A percentile compares a stretch with the other conserved stretches of the same genome.
phyloP scores from a whole-genome alignment of 257 asterid species.

The Apocynum venetum region DNA sequence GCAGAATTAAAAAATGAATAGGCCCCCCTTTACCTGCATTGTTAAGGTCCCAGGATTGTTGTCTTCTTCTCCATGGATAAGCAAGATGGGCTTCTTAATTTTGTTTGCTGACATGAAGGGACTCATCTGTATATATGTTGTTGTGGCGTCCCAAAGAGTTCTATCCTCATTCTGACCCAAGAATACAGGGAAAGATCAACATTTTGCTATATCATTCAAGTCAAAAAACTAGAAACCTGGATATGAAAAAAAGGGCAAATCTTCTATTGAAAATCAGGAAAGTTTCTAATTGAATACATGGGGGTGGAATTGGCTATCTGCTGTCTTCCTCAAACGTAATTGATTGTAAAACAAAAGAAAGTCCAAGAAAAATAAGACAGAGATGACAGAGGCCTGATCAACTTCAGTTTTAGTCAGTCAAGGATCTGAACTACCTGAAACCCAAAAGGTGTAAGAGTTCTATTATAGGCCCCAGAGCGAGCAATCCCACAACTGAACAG shows the following conservation, averaged over 20 bases:
- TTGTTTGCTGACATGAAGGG: slow-evolving; percentile 93
- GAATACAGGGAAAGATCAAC: background rate
- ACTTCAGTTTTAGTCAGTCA: background rate
- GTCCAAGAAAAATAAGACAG: background rate
- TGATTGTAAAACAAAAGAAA: background rate
- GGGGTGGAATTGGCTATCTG: background rate
- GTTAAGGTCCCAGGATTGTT: slow-evolving; percentile 96
- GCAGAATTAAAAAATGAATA: background rate
- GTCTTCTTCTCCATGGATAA: slow-evolving; percentile 97
- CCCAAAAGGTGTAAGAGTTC: slow-evolving; percentile 99
- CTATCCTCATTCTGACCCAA: slow-evolving; percentile 79
- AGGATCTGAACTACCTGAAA: slow-evolving; percentile 65
- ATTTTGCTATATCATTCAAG: background rate
- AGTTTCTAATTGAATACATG: background rate
- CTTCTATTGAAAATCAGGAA: background rate
- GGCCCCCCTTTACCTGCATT: slow-evolving; percentile 62
- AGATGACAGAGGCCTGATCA: background rate
- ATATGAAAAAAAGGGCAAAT: too few relatives aligned
- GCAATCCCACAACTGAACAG: slow-evolving; percentile 94
- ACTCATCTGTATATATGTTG: slow-evolving; percentile 82
- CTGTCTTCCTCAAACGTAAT: background rate
- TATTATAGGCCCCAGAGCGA: slow-evolving; percentile 96
- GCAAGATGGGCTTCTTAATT: slow-evolving; percentile 93
- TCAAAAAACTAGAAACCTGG: background rate
- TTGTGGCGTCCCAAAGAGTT: slow-evolving; percentile 96